Evolutionary conservation across 495 filamentous ascomycete species (phyloP).

Genomic region (Neurospora sp.): DNA sequence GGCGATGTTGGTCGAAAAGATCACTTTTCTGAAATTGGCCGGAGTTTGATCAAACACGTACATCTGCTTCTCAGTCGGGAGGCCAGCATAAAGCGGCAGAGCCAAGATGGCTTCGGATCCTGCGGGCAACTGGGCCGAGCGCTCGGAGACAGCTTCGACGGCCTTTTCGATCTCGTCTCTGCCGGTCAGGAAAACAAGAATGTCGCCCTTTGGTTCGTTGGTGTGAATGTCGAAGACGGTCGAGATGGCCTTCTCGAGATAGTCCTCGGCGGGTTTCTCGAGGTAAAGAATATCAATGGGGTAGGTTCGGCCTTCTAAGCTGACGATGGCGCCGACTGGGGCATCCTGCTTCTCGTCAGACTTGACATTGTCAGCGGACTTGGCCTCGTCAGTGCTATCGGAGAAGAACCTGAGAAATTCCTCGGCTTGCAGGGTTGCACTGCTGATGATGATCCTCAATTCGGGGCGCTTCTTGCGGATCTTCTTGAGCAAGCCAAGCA

Average conservation of each 20-base stretch:
- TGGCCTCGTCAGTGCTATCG: slow-evolving; percentile 30
- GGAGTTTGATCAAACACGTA: slow-evolving; percentile 85
- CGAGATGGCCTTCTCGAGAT: slow-evolving; percentile 75
- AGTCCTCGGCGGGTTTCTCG: slow-evolving; percentile 72
- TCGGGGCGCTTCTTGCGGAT: slow-evolving; percentile 75
- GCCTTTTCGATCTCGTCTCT: slow-evolving; percentile 86
- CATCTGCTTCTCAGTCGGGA: slow-evolving; percentile 83
- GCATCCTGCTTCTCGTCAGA: slow-evolving; percentile 27
- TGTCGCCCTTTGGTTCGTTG: slow-evolving; percentile 80
- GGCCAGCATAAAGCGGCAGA: slow-evolving; percentile 79
- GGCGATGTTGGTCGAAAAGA: slow-evolving; percentile 92
- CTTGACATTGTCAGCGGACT: slow-evolving; percentile 33
- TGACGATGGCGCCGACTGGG: slow-evolving; percentile 63
- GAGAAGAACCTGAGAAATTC: slow-evolving; percentile 79
- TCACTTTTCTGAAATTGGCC: slow-evolving; percentile 78
- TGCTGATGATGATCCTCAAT: slow-evolving; percentile 82
- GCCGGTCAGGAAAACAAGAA: slow-evolving; percentile 86
- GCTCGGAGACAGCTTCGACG: slow-evolving; percentile 69
- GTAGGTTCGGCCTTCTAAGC: slow-evolving; percentile 82
- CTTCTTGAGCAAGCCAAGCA: slow-evolving; percentile 92
- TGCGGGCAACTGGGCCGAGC: slow-evolving; percentile 61
- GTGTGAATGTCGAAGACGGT: slow-evolving; percentile 90
- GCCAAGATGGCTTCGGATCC: slow-evolving; percentile 61
- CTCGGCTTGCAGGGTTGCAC: slow-evolving; percentile 88
- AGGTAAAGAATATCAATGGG: slow-evolving; percentile 85